Conservation (phyloP, 2,329 filamentous ascomycete species). For the Emergomyces africanus region DNA sequence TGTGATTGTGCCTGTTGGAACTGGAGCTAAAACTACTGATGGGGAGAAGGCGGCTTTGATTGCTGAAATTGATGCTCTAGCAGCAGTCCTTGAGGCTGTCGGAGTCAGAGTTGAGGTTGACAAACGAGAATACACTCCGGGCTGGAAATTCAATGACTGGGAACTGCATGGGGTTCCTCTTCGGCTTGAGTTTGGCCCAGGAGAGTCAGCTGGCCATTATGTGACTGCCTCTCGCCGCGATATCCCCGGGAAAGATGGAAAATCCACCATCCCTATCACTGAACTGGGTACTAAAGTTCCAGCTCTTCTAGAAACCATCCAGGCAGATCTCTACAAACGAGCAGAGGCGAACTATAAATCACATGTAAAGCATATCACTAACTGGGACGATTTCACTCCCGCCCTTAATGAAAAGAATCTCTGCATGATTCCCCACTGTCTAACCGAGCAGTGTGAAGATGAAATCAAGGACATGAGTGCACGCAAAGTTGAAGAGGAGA, state of each 20-base stretch:
- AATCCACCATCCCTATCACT: slow-evolving; percentile 63
- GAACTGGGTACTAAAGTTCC: slow-evolving; percentile 64
- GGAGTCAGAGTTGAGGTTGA: slow-evolving; percentile 72
- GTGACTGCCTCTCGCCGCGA: slow-evolving; percentile 82
- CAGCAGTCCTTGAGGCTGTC: slow-evolving; percentile 53
- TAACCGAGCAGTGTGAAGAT: slow-evolving; percentile 76
- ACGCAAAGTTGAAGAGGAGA: slow-evolving; percentile 47
- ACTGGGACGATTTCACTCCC: slow-evolving; percentile 87
- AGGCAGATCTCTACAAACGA: slow-evolving; percentile 64
- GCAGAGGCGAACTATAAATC: slow-evolving; percentile 66
- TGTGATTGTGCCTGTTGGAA: slow-evolving; percentile 80
- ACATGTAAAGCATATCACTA: slow-evolving; percentile 67
- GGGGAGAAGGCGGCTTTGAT: slow-evolving; percentile 68
- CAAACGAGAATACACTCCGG: slow-evolving; percentile 79
- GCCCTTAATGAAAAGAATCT: slow-evolving; percentile 87
- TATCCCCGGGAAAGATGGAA: slow-evolving; percentile 51
- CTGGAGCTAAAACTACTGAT: slow-evolving; percentile 73
- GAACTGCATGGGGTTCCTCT: slow-evolving; percentile 93
- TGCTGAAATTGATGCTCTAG: slow-evolving; percentile 60
- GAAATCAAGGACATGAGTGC: slow-evolving; percentile 88
- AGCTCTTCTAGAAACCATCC: slow-evolving; percentile 76
- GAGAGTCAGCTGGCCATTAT: slow-evolving; percentile 75
- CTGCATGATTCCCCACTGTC: slow-evolving; percentile 80
- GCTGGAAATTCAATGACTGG: slow-evolving; percentile 99
- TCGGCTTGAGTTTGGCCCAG: slow-evolving; percentile 88